Evolutionary conservation across 2,329 filamentous ascomycete species (phyloP), one percentile per base, ranked within the genome.

Genomic region (Aspergillus phoenicis): DNA sequence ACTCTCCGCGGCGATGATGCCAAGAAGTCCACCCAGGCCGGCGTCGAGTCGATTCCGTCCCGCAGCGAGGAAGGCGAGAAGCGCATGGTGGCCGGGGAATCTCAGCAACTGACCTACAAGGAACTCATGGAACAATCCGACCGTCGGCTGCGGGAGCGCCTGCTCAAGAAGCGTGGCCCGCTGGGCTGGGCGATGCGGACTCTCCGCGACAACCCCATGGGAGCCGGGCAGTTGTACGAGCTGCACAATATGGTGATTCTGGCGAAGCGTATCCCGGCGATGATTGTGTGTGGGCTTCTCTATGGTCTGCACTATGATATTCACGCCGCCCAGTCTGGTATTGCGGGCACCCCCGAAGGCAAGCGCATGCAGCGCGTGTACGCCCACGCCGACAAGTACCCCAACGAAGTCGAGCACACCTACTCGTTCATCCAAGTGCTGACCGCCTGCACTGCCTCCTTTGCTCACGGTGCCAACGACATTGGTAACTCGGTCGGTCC

Each of bases 261-360:
- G 22, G 28, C 81, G 62, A 89, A 86, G 77, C 89, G 90, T 22
- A 71, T 93, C 8, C 91, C 91, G 0, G 89, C 91, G 54, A 83
- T 84, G 76, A 73, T 91, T 63, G 82, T 87, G 47, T 82, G 81
- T 65, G 89, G 82, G 58, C 71, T 81, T 15, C 84, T 93, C 55
- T 94, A 94, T 73, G 91, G 91, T 75, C 73, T 89, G 26, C 82
- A 93, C 83, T 94, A 93, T 78, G 91, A 94, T 68, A 94, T 93
- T 70, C 90, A 93, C 82, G 83, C 85, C 52, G 89, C 89, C 4
- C 90, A 93, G 80, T 81, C 82, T 56, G 90, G 90, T 71, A 83
- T 91, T 48, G 72, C 81, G 11, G 89, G 89, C 22, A 91, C 90
- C 1, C 89, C 89, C 6, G 90, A 93, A 62, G 90, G 89, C 61